Conservation (phyloP, 75 land plant genomes). For the Chamaecyparis obtusa region DNA sequence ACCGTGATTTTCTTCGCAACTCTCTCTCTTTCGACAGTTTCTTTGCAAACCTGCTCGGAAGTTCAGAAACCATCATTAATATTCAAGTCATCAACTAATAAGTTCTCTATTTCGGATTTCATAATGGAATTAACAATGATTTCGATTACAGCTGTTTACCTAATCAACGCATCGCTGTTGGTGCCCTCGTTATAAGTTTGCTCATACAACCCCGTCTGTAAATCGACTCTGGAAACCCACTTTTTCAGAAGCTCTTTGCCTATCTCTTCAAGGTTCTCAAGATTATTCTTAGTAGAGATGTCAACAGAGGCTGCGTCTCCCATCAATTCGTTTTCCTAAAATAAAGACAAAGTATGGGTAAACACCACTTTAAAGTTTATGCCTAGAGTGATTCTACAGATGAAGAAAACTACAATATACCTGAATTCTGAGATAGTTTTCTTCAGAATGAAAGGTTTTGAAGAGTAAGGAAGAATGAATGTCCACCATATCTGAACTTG, state of each 20-base stretch:
- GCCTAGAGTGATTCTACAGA: not conserved
- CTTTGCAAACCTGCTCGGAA: not conserved
- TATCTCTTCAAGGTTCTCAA: constrained; percentile 4
- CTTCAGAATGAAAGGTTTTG: constrained; percentile 28
- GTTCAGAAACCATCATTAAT: not conserved
- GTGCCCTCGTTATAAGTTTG: not conserved
- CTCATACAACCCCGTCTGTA: constrained; percentile 15
- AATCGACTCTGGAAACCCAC: constrained; percentile 1
- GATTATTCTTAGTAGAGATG: constrained; percentile 9
- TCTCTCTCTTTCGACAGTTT: not conserved
- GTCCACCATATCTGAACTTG: constrained; percentile 65
- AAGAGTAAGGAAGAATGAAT: constrained; percentile 34
- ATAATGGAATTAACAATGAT: not conserved
- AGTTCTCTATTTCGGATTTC: too few species aligned
- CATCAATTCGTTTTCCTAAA: not conserved
- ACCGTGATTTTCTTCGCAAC: not conserved
- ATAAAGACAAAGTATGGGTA: too few species aligned
- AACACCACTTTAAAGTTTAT: not conserved
- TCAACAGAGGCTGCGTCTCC: too few species aligned
- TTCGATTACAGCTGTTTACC: not conserved
- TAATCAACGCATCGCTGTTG: not conserved
- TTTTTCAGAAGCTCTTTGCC: constrained; percentile 12
- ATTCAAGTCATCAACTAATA: not conserved
- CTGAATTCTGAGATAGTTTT: constrained; percentile 56
- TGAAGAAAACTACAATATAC: constrained; percentile 1